Base-by-base conservation (phyloP, 2,329 filamentous ascomycete genomes). In the Microdochium paspali region DNA sequence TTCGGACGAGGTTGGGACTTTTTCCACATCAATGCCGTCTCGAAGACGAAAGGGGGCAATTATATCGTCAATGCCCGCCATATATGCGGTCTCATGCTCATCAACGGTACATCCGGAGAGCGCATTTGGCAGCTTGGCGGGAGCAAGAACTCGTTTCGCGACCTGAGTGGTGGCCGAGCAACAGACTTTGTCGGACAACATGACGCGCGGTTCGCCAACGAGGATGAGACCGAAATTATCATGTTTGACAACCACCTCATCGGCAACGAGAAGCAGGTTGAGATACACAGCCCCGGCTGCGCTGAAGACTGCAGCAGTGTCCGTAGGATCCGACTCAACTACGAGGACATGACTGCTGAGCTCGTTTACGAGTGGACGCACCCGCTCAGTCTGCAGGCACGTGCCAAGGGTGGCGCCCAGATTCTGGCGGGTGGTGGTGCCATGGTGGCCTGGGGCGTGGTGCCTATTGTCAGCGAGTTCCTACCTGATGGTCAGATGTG, bases 401-500 rank as follows among this genome's bases (percentile, higher is more conserved):
- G 60, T 4, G 54, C 50, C 1, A 73, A 76, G 50, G 73, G 72
- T 1, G 73, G 68, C 49, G 70, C 74, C 35, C 79, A 83, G 56
- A 54, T 78, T 12, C 66, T 82, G 0, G 67, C 72, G 0, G 70
- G 70, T 45, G 72, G 71, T 32, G 74, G 76, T 50, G 70, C 70
- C 9, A 65, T 81, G 35, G 70, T 82, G 28, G 74, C 76, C 50
- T 82, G 77, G 75, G 77, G 31, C 31, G n/a, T 18, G 31, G 31
- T 35, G 15, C 31, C 31, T 9, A 18, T 5, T n/a, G 18, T 35
- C 15, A 35, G 10, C 31, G 31, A 35, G 31, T 35, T 35, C 31
- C 31, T 35, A n/a, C 10, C 6, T 18, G 31, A 35, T n/a, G 31
- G 31, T 6, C 10, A 18, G 10, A 5, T 35, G 15, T 35, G 31